Conservation (phyloP, 1,139 yeast genomes). For the Nakaseomyces nivariensis region DNA sequence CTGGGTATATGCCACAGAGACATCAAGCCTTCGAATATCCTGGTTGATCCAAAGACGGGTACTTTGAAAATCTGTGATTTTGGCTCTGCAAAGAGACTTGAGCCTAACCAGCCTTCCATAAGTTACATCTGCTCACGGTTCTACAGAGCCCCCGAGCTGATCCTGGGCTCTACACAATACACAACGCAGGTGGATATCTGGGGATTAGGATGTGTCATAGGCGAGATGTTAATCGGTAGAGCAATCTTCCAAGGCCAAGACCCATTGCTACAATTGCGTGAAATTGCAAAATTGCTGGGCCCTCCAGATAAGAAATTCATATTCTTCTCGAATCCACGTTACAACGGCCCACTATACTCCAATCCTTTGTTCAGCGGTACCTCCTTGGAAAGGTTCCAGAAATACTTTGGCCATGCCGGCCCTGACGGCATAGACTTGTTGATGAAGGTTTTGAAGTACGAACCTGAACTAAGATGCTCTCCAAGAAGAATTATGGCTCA, state of each 20-base stretch:
- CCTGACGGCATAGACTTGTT: constrained; percentile 61
- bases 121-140: constrained; percentile 73
- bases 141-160: constrained; percentile 75
- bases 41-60: constrained; percentile 60
- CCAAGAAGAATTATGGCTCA: constrained; percentile 63
- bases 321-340: constrained; percentile 62
- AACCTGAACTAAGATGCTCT: constrained; percentile 56
- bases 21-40: constrained; percentile 68
- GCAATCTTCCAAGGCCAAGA: constrained; percentile 77
- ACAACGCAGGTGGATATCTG: constrained; percentile 75
- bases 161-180: constrained; percentile 66
- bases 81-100: constrained; percentile 72
- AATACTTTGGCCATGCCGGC: constrained; percentile 61
- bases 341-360: constrained; percentile 64
- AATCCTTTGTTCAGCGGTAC: constrained; percentile 57
- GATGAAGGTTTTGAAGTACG: constrained; percentile 61
- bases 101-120: constrained; percentile 63
- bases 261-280: constrained; percentile 64
- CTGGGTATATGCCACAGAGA: constrained; percentile 75
- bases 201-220: constrained; percentile 81
- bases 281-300: constrained; percentile 66
- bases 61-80: constrained; percentile 69
- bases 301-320: constrained; percentile 64
- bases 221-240: constrained; percentile 74
- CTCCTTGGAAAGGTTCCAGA: constrained; percentile 51